Percentiles rank a stretch among this genome's conserved stretches.
These are phyloP conservation scores for Penicillium cosmopolitanum DNA, from an alignment of 495 filamentous ascomycete genomes.

Conservation along the genomic window DNA sequence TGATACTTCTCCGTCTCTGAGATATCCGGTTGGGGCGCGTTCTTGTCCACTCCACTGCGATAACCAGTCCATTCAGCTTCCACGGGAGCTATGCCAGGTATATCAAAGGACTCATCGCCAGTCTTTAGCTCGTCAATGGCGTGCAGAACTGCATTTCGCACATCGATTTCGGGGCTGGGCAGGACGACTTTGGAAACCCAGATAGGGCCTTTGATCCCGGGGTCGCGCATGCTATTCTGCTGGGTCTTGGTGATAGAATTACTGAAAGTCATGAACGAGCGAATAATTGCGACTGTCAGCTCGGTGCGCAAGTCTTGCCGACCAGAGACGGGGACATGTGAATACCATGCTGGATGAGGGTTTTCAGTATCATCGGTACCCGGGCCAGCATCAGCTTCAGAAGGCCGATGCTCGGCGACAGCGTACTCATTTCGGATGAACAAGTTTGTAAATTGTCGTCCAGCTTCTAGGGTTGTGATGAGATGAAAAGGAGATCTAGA, in stretches of 20 bases:
- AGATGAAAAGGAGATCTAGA: constrained; percentile 10
- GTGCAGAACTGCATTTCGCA: constrained; percentile 59
- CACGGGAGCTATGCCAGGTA: constrained; percentile 60
- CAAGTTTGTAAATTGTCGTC: background rate
- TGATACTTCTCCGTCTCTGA: constrained; percentile 73
- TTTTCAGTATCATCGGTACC: constrained; percentile 69
- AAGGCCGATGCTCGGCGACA: constrained; percentile 39
- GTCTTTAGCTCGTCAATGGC: constrained; percentile 68
- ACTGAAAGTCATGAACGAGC: constrained; percentile 57
- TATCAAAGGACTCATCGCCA: constrained; percentile 48
- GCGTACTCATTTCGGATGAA: constrained; percentile 38
- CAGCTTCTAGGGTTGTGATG: background rate
- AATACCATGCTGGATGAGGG: constrained; percentile 68
- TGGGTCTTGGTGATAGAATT: constrained; percentile 65
- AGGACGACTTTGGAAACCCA: constrained; percentile 76
- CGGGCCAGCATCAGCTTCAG: constrained; percentile 55
- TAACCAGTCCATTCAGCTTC: constrained; percentile 90
- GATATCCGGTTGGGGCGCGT: constrained; percentile 58
- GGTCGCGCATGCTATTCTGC: constrained; percentile 59
- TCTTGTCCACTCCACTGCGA: constrained; percentile 58
- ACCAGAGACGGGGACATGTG: constrained; percentile 65
- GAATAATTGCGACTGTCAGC: constrained; percentile 70
- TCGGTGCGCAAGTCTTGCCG: constrained; percentile 83
- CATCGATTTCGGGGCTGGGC: constrained; percentile 57
- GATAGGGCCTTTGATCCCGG: constrained; percentile 73